phyloP scores from a whole-genome alignment of 2,329 filamentous ascomycete genomes.

The Aspergillus phoenicis region DNA sequence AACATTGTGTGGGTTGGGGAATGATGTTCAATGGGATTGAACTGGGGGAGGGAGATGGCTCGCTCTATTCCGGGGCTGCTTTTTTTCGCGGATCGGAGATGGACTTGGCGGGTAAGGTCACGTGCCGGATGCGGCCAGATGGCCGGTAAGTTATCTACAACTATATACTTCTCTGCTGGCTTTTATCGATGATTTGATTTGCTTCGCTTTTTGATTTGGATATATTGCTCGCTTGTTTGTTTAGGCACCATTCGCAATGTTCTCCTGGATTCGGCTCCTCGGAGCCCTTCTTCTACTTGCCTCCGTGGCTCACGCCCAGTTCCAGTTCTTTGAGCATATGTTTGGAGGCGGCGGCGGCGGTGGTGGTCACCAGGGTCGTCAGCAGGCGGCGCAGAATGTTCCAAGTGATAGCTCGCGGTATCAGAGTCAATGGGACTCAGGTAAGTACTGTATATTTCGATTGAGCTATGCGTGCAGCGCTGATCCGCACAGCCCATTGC shows the following conservation, averaged over 20 bases:
- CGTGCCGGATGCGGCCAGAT: slow-evolving; percentile 20
- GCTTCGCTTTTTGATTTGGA: neutral
- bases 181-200: neutral
- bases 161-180: neutral
- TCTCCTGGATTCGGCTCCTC: slow-evolving; percentile 31
- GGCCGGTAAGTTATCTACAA: neutral
- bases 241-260: slow-evolving; percentile 23
- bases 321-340: slow-evolving; percentile 98
- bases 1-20: slow-evolving; percentile 35
- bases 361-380: slow-evolving; percentile 55
- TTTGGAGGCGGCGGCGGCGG: slow-evolving; percentile 64
- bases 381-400: slow-evolving; percentile 70
- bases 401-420: slow-evolving; percentile 84
- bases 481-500: slow-evolving; percentile 67
- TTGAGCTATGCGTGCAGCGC: neutral
- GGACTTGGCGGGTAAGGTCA: slow-evolving; percentile 29
- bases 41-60: slow-evolving; percentile 9
- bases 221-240: slow-evolving; percentile 7
- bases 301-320: slow-evolving; percentile 70
- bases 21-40: slow-evolving; percentile 14
- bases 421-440: slow-evolving; percentile 67
- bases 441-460: slow-evolving; percentile 48
- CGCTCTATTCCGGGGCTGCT: slow-evolving; percentile 20
- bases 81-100: slow-evolving; percentile 27
- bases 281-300: slow-evolving; percentile 61